Evolutionary conservation across 192 early-diverging fungal species (phyloP).

Genomic region (Entrophospora sp.): DNA sequence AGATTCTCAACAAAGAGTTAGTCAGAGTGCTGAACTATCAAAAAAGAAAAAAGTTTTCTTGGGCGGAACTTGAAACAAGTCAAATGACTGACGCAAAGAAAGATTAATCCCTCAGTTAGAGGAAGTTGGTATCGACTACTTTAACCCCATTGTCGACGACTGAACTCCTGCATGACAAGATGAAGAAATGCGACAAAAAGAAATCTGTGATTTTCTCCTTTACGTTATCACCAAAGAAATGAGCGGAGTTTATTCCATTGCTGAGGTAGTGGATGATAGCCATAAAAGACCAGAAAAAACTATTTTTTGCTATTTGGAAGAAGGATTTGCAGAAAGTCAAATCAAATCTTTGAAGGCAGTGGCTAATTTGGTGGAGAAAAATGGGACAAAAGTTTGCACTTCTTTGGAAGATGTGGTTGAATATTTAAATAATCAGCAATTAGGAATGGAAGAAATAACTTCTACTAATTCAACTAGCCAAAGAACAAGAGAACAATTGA

Average conservation of each 20-base stretch:
- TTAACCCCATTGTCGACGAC: conserved; percentile 5
- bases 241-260: conserved; percentile 1
- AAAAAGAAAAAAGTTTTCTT: conserved; percentile 15
- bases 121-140: not conserved
- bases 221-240: conserved; percentile 1
- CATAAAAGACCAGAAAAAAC: conserved; percentile 4
- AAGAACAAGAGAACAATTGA: too few relatives aligned
- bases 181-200: conserved; percentile 1
- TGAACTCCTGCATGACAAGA: not conserved
- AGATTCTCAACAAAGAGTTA: too few relatives aligned
- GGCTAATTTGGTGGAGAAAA: not conserved
- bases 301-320: conserved; percentile 1
- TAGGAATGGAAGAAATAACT: too few relatives aligned
- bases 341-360: not conserved
- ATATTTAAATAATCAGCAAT: conserved; percentile 6
- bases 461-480: too few relatives aligned
- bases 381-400: not conserved
- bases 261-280: conserved; percentile 8
- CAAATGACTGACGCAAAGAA: not conserved
- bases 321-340: not conserved
- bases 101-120: not conserved
- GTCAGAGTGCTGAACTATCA: too few relatives aligned
- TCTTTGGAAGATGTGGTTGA: not conserved
- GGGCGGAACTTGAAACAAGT: not conserved
- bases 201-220: not conserved